phyloP scores from a whole-genome alignment of 176 grass and related monocot genomes.

The Oryza coarctata region DNA sequence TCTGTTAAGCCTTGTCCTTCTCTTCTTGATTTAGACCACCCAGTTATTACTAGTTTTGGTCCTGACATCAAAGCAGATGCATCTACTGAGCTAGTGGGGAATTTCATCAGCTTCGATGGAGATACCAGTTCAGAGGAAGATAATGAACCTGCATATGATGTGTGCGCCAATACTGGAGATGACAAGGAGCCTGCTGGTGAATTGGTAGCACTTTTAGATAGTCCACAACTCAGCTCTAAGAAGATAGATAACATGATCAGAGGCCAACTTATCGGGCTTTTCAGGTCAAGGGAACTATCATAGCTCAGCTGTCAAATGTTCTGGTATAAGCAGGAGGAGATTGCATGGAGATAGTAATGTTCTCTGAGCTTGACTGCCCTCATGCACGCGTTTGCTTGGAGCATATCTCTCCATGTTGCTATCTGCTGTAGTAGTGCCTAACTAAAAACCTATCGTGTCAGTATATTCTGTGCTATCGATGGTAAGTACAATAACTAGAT shows the following conservation, averaged over 20 bases:
- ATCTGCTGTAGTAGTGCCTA: neutral
- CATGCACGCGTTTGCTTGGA: neutral
- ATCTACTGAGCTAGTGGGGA: conserved; percentile 25
- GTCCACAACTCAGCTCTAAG: neutral
- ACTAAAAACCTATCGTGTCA: neutral
- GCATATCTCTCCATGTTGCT: neutral
- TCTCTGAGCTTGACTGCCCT: neutral
- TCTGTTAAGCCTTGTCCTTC: neutral
- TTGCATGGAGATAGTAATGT: conserved; percentile 26
- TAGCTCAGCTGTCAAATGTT: neutral
- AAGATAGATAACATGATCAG: conserved; percentile 49
- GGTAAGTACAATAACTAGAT: neutral
- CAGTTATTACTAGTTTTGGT: neutral
- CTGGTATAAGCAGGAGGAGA: conserved; percentile 36
- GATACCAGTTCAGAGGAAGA: neutral
- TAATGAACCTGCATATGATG: neutral
- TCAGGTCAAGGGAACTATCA: neutral
- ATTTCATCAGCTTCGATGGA: conserved; percentile 40
- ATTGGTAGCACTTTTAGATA: conserved; percentile 1
- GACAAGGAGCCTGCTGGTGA: neutral
- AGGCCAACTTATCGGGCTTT: conserved; percentile 39
- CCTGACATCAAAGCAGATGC: neutral
- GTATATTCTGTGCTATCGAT: neutral
- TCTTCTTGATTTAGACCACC: conserved; percentile 18
- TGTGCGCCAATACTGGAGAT: neutral